Base-by-base conservation (phyloP, 1,139 yeast species). In the Diutina neorugosa region DNA sequence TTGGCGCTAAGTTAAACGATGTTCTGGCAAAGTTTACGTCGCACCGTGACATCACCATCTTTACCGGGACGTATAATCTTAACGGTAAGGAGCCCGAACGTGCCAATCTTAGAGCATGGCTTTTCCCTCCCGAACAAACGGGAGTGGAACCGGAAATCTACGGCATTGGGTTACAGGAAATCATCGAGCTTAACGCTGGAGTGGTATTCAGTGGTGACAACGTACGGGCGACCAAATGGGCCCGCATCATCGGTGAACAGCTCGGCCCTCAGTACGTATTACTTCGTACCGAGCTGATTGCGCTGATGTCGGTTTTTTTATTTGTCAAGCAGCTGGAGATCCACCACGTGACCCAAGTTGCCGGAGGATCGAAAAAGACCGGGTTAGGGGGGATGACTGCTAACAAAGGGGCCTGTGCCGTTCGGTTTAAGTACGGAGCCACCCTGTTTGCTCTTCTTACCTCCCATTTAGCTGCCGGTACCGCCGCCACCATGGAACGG, bases 391-490 rank as follows among this genome's bases (percentile, higher is more conserved):
- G 98, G 16, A 80, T 63, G 27, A 86, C 96, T 46, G 98, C 98
- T 18, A 93, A 93, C 63, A 93, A 93, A 66, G 99, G 99, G 37
- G 96, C 93, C 1, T 84, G 89, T 53, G 91, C 96, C 0, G 86
- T 90, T 12, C 75, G 97, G 57, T 81, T 93, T 66, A 77, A 82
- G 55, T 79, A 86, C 58, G 89, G 89, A 11, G 83, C 82, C 53
- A 87, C 96, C 0, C 80, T 82, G 27, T 77, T 94, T 59, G 90
- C 94, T 56, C 78, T 91, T 58, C 71, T 94, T n/a, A 89, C 90
- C 53, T 86, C 95, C 2, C 99, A 93, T 71, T 74, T 94, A 58
- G 96, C 98, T 0, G 98, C 98, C 0, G 98, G 99, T 1, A 80
- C 84, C 53, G 74, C 77, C 41, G 84, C 87, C 56, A 70, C 83